A percentile compares a stretch with the other conserved stretches of the same genome.
phyloP scores from a whole-genome alignment of 78 protist species.

The Dictyostelium capitatum region DNA sequence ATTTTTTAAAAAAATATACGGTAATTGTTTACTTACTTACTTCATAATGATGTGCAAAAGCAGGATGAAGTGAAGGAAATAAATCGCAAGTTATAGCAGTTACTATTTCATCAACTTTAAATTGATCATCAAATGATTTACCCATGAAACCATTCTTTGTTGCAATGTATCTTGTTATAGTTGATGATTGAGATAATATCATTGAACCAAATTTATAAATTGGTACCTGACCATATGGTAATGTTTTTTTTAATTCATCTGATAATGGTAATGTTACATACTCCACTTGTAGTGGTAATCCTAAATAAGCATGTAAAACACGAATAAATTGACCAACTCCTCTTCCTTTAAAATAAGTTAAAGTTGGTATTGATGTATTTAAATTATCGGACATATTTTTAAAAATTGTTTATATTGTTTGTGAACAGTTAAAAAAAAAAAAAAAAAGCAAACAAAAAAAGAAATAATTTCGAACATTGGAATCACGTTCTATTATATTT shows the following conservation, averaged over 20 bases:
- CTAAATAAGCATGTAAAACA: neutral
- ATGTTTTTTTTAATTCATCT: neutral
- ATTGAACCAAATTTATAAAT: neutral
- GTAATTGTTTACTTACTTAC: too few species aligned
- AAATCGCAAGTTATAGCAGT: neutral
- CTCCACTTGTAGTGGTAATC: neutral
- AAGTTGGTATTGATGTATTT: neutral
- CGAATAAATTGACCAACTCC: neutral
- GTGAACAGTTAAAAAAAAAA: too few species aligned
- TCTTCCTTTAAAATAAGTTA: slow-evolving; percentile 18
- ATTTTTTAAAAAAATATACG: too few species aligned
- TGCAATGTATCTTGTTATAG: slow-evolving; percentile 9
- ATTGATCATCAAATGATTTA: neutral
- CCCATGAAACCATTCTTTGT: neutral
- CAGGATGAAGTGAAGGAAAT: neutral
- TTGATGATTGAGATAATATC: neutral
- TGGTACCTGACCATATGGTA: slow-evolving; percentile 69
- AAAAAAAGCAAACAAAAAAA: too few species aligned
- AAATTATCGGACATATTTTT: too few species aligned
- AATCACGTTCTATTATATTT: too few species aligned
- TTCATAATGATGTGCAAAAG: neutral
- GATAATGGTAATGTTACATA: neutral
- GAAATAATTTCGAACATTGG: too few species aligned
- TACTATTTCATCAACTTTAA: neutral
- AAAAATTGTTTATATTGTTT: too few species aligned